Evolutionary conservation across 2,329 filamentous ascomycete genomes (phyloP).

Genomic region (Amylocarpus encephaloides): DNA sequence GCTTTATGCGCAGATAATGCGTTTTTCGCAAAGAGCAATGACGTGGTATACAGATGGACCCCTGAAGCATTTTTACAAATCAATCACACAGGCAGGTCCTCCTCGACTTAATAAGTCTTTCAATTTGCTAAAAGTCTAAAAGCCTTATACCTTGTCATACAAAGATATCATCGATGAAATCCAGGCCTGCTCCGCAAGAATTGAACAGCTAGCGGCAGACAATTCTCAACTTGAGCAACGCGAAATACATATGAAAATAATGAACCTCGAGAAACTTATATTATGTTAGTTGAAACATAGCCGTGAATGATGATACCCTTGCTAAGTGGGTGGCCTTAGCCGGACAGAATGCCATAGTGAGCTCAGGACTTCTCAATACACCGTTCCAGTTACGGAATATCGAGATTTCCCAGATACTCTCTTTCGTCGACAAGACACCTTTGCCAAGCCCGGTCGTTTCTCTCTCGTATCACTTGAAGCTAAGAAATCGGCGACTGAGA

Average conservation of each 20-base stretch:
- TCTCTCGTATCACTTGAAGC: background rate
- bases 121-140: constrained; percentile 17
- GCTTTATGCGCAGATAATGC: constrained; percentile 27
- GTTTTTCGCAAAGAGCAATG: constrained; percentile 24
- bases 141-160: constrained; percentile 19
- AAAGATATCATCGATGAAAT: constrained; percentile 15
- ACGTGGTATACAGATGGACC: constrained; percentile 27
- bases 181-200: background rate
- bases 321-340: background rate
- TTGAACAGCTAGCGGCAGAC: background rate
- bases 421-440: constrained; percentile 1
- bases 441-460: constrained; percentile 3
- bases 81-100: no score
- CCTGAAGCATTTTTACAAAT: constrained; percentile 9
- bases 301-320: background rate
- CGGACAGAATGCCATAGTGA: background rate
- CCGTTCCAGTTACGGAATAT: constrained; percentile 3
- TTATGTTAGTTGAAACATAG: background rate
- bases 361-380: background rate
- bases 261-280: background rate
- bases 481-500: constrained; percentile 3
- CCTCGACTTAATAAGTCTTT: no score
- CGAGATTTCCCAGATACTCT: constrained; percentile 9
- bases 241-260: background rate
- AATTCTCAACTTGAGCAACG: background rate